Conservation (phyloP, 2,329 filamentous ascomycete genomes). For the Pseudocercospora musae region DNA sequence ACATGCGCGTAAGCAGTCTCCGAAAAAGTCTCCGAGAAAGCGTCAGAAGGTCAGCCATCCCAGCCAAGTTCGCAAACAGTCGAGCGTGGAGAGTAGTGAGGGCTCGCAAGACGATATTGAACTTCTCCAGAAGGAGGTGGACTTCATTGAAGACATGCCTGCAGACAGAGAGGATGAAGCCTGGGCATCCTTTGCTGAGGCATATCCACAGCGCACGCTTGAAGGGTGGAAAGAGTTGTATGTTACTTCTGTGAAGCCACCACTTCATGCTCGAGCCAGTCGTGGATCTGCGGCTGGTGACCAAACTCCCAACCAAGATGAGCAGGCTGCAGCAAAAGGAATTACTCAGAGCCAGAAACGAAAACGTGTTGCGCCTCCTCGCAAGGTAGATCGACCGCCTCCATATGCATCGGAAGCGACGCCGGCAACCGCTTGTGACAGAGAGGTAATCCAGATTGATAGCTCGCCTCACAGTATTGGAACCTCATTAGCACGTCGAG, state of each 20-base stretch:
- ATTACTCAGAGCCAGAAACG: not conserved
- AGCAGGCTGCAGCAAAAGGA: not conserved
- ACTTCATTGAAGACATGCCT: constrained; percentile 24
- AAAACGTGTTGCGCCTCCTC: not conserved
- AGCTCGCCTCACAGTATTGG: not conserved
- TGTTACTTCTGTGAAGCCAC: constrained; percentile 26
- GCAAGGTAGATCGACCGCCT: not conserved
- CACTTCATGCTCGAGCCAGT: constrained; percentile 3
- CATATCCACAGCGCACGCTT: constrained; percentile 21
- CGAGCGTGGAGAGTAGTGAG: not conserved
- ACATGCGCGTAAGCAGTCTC: not conserved
- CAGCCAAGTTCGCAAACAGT: not conserved
- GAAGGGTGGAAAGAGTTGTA: constrained; percentile 30
- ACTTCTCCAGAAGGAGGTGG: constrained; percentile 17
- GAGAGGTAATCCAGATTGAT: not conserved
- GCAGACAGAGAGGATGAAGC: constrained; percentile 23
- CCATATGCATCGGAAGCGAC: not conserved
- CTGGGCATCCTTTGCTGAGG: constrained; percentile 27
- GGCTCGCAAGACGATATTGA: constrained; percentile 15
- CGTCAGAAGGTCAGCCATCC: not conserved
- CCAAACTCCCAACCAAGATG: not conserved
- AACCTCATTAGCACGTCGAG: not conserved
- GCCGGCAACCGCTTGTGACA: not conserved
- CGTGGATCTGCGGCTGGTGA: constrained; percentile 1
- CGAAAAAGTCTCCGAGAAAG: constrained; percentile 7